Evolutionary conservation across 768 basidiomycete species (phyloP), one percentile per base, ranked within the genome.

Genomic region (Trametes sanguinea): DNA sequence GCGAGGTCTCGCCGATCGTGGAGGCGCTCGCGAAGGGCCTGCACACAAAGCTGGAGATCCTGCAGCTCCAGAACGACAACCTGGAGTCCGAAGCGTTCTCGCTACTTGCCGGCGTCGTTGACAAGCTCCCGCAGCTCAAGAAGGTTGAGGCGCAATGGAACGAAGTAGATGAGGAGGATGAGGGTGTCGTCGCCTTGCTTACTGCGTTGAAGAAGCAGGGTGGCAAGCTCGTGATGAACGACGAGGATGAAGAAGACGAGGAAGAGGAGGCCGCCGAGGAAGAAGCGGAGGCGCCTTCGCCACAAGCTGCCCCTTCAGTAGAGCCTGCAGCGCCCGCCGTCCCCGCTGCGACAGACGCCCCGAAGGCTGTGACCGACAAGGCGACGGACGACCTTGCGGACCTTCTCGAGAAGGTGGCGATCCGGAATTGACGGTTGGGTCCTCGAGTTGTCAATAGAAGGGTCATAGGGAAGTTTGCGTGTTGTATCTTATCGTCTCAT

Each of bases 1-100:
- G 94, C 35, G 90, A 91, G 60, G 79, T 94, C 2, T 88, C 90
- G 0, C 75, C 80, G 2, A 78, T 92, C 55, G 73, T 92, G 47
- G 79, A 79, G 42, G 80, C 80, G 7, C 80, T 98, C 47, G 79
- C 80, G 1, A 74, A 75, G 17, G 94, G 95, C 8, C 85, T 86
- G 40, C 93, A 90, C 73, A 81, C 82, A 22, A 86, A 87, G 66
- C 78, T 98, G 45, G 83, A 87, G 67, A 83, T 81, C 8, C 80
- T 98, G 50, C 88, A 88, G 67, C 79, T 98, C 39, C 93, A 98
- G 76, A 97, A 95, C 72, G 94, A 95, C 73, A 95, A 98, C 68
- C 81, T 98, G 47, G 90, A 94, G 65, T 75, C 80, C 4, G 74
- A 81, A 47, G 81, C 92, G 9, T 88, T 93, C 61, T 76, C 80